These are phyloP conservation scores for Pichia scutulata DNA, from an alignment of 805 yeast genomes.

Conservation along the genomic window DNA sequence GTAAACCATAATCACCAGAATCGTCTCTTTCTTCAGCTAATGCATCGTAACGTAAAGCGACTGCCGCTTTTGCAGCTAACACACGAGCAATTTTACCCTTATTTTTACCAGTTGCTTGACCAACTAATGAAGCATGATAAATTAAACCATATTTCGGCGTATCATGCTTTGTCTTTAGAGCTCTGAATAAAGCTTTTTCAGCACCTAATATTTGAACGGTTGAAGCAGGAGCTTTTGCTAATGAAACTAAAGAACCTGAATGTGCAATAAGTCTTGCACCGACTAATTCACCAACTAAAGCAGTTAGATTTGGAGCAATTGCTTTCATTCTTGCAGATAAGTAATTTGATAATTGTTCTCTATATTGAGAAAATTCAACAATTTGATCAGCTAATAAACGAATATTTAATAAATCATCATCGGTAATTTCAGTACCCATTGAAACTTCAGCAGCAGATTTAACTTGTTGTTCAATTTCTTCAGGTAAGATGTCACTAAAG, in stretches of 20 bases:
- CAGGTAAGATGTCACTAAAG: slow-evolving; percentile 84
- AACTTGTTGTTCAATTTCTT: slow-evolving; percentile 84
- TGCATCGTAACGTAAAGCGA: slow-evolving; percentile 93
- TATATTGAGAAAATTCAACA: slow-evolving; percentile 90
- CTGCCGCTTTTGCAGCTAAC: slow-evolving; percentile 97
- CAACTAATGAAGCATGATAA: slow-evolving; percentile 94
- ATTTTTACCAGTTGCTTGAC: slow-evolving; percentile 96
- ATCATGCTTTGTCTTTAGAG: slow-evolving; percentile 95
- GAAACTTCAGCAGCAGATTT: slow-evolving; percentile 97
- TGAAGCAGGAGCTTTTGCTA: slow-evolving; percentile 98
- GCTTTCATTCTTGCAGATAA: slow-evolving; percentile 95
- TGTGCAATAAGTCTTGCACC: slow-evolving; percentile 98
- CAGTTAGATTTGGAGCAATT: slow-evolving; percentile 95
- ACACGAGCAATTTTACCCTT: slow-evolving; percentile 99
- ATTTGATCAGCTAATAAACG: slow-evolving; percentile 90
- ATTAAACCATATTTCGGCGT: slow-evolving; percentile 97
- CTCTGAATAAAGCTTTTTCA: slow-evolving; percentile 97
- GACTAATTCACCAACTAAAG: slow-evolving; percentile 93
- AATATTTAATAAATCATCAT: slow-evolving; percentile 80
- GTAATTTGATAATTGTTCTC: slow-evolving; percentile 92
- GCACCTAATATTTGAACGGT: slow-evolving; percentile 98
- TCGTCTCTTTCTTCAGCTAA: slow-evolving; percentile 96
- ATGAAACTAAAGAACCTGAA: slow-evolving; percentile 87
- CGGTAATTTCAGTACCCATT: slow-evolving; percentile 99
- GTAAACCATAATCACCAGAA: slow-evolving; percentile 86